Evolutionary conservation across 352 stramenopile genomes (phyloP).

Genomic region (Globisporangium acanthophoron): DNA sequence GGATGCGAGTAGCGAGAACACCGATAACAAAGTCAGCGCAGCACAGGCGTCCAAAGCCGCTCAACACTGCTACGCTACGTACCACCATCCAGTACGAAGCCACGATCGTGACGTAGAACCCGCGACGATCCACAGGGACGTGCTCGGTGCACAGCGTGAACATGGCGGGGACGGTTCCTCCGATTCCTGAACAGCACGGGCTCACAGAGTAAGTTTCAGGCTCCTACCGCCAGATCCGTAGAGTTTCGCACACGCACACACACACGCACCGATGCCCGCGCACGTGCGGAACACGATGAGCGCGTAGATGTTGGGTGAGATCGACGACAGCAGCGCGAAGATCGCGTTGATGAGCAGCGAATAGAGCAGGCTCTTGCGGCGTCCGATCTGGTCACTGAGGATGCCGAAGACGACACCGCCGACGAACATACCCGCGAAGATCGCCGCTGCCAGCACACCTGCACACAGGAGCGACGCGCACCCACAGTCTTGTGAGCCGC

Average conservation of each 20-base stretch:
- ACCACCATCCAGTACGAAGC: constrained; percentile 90
- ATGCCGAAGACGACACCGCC: constrained; percentile 75
- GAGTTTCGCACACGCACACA: not conserved
- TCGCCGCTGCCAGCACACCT: constrained; percentile 79
- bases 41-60: not conserved
- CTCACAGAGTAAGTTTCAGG: not conserved
- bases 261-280: constrained; percentile 45
- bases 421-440: constrained; percentile 90
- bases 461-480: not conserved
- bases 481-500: not conserved
- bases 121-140: constrained; percentile 63
- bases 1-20: not conserved
- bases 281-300: constrained; percentile 59
- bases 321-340: constrained; percentile 69
- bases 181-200: constrained; percentile 50
- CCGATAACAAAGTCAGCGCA: not conserved
- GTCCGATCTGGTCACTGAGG: constrained; percentile 72
- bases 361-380: constrained; percentile 60
- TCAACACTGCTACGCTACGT: constrained; percentile 11
- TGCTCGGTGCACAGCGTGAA: constrained; percentile 88
- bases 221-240: no score
- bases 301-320: constrained; percentile 53
- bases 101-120: constrained; percentile 84
- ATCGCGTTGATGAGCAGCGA: constrained; percentile 79
- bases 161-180: constrained; percentile 78